phyloP scores from a whole-genome alignment of 345 rosid genomes.

The Syzygium aqueum region DNA sequence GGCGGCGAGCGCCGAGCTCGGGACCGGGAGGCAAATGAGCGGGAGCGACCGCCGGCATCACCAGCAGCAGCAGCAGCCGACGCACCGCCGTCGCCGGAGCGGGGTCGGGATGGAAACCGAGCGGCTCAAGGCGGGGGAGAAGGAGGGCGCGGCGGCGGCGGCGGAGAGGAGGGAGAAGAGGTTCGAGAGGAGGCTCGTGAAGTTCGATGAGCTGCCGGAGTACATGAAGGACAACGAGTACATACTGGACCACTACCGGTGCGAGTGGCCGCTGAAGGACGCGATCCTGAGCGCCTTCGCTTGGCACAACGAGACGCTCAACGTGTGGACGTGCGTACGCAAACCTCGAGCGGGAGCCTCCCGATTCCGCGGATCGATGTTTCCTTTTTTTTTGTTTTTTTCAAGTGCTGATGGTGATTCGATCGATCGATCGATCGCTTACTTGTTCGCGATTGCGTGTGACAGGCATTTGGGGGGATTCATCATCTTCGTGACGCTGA shows the following conservation, averaged over 20 bases:
- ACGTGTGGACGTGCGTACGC: constrained; percentile 78
- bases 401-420: not conserved
- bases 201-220: constrained; percentile 68
- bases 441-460: not conserved
- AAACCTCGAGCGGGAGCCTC: not conserved
- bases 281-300: constrained; percentile 66
- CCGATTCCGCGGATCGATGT: not conserved
- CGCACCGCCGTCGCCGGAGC: not conserved
- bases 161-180: constrained; percentile 5
- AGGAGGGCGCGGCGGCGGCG: not conserved
- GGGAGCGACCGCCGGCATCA: not conserved
- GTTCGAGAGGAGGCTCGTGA: constrained; percentile 48
- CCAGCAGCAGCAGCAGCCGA: not conserved
- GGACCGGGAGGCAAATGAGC: not conserved
- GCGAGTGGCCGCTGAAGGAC: constrained; percentile 88
- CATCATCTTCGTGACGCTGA: constrained; percentile 51
- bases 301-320: constrained; percentile 93
- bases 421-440: not conserved
- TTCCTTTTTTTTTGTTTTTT: too few species aligned
- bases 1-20: not conserved
- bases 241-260: constrained; percentile 77
- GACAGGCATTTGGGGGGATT: constrained; percentile 77
- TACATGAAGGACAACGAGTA: constrained; percentile 82
- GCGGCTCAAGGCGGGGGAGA: not conserved
- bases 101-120: not conserved